phyloP scores from a whole-genome alignment of 2,329 filamentous ascomycete genomes.

The Herpotrichia juniperi region DNA sequence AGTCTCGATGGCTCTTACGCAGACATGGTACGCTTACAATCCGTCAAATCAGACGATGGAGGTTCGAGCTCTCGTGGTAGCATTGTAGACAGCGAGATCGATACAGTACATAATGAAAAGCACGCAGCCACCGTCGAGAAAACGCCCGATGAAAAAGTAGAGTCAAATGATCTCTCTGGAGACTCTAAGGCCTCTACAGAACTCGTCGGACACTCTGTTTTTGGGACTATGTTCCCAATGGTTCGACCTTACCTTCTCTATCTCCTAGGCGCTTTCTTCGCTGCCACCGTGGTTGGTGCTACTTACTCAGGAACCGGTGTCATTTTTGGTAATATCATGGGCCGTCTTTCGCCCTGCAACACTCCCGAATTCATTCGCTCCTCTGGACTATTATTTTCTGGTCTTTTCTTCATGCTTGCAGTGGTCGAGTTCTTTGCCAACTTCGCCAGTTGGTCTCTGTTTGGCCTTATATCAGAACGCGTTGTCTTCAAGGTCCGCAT shows the following conservation, averaged over 20 bases:
- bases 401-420: slow-evolving; percentile 67
- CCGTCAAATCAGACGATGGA: slow-evolving; percentile 49
- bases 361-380: slow-evolving; percentile 55
- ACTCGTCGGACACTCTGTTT: slow-evolving; percentile 32
- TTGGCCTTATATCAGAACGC: slow-evolving; percentile 67
- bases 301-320: slow-evolving; percentile 64
- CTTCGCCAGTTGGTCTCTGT: slow-evolving; percentile 62
- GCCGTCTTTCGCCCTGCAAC: slow-evolving; percentile 62
- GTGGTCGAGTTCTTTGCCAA: slow-evolving; percentile 67
- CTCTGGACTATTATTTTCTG: slow-evolving; percentile 60
- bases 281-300: slow-evolving; percentile 60
- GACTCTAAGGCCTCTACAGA: slow-evolving; percentile 1
- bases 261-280: slow-evolving; percentile 57
- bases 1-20: slow-evolving; percentile 52
- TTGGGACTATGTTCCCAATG: slow-evolving; percentile 42
- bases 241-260: slow-evolving; percentile 53
- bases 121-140: slow-evolving; percentile 7
- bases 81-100: slow-evolving; percentile 26
- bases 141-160: neutral
- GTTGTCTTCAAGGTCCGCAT: slow-evolving; percentile 68
- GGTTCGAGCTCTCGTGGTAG: slow-evolving; percentile 26
- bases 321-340: slow-evolving; percentile 66
- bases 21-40: slow-evolving; percentile 57
- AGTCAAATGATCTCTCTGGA: slow-evolving; percentile 1
- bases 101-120: slow-evolving; percentile 27